Evolutionary conservation across 768 basidiomycete genomes (phyloP), one percentile per base, ranked within the genome.

Genomic region (Boletus huronensis): DNA sequence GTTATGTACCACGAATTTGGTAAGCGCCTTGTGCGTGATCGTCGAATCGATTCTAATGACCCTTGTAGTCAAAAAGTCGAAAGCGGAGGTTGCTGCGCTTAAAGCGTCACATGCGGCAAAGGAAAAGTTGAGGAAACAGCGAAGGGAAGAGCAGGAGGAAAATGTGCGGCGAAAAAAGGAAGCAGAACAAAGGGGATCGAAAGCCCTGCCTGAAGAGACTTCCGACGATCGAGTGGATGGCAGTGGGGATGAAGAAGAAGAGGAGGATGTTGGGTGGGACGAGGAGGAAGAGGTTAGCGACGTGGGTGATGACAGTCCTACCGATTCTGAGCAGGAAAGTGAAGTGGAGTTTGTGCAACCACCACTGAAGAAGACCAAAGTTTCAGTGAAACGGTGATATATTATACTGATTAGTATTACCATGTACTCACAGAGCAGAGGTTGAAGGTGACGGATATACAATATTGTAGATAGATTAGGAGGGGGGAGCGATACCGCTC

Each of bases 1-100:
- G 92, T 98, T 2, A 87, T 99, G 38, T 97, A 89, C 75, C 97
- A 99, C 68, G 87, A 91, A 73, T 90, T 97, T 64, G 88, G 96
- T 93, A 63, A 62, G 90, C 77, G 3, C 34, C 40, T 39, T 31
- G 21, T 29, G 26, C 45, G 43, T 3, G 44, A 3, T 19, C 17
- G 14, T 36, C 31, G 36, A n/a, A 31, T 45, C 7, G 14, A 13
- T 55, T 46, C 49, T 48, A 8, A 66, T 13, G 57, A 45, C 29
- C 16, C 32, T 48, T 54, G 13, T 67, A 97, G 96, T 98, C 48
- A 90, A 92, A 77, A 98, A 95, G 72, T 80, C 88, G 35, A 92
- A 88, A 71, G 82, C 85, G 47, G 87, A 95, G 60, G 75, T 80
- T 19, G 76, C 79, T 28, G 78, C 75, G 11, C 81, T 87, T 55